phyloP scores from a whole-genome alignment of 345 rosid genomes.

The Tarenaya hassleriana region DNA sequence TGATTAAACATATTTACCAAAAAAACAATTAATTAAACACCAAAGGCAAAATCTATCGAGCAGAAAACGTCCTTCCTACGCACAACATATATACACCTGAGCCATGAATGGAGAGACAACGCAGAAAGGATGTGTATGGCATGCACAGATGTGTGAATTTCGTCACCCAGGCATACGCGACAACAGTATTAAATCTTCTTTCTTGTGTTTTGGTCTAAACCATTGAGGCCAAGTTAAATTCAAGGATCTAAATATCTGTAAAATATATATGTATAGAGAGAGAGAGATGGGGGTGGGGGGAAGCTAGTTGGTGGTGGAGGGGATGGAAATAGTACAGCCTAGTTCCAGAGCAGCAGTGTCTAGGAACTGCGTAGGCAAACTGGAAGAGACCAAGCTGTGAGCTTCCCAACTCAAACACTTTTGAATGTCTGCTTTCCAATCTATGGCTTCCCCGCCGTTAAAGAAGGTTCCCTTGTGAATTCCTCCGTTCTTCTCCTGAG shows the following conservation, averaged over 20 bases:
- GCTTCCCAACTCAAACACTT: slow-evolving; percentile 91
- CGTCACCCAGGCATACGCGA: too few relatives aligned
- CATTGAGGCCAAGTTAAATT: too few relatives aligned
- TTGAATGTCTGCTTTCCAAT: slow-evolving; percentile 79
- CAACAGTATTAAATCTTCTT: too few relatives aligned
- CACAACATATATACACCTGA: too few relatives aligned
- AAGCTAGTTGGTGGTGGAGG: slow-evolving; percentile 21
- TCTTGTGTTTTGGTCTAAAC: too few relatives aligned
- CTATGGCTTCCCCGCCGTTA: slow-evolving; percentile 36
- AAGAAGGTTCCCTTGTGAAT: slow-evolving; percentile 42
- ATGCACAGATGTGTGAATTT: too few relatives aligned
- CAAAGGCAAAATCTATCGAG: background rate
- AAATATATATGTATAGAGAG: too few relatives aligned
- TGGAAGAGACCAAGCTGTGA: slow-evolving; percentile 61
- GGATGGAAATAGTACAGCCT: slow-evolving; percentile 47
- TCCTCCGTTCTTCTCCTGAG: slow-evolving; percentile 49
- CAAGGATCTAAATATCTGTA: too few relatives aligned
- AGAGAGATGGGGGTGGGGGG: background rate
- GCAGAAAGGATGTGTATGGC: too few relatives aligned
- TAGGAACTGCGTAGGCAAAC: slow-evolving; percentile 61
- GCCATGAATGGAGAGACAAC: too few relatives aligned
- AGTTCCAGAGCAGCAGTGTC: slow-evolving; percentile 68
- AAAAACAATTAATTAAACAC: background rate
- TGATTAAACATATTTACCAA: too few relatives aligned
- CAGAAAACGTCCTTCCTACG: too few relatives aligned